These are phyloP conservation scores for Didymellaceae sp. DNA, from an alignment of 2,329 filamentous ascomycete species.

Conservation along the genomic window DNA sequence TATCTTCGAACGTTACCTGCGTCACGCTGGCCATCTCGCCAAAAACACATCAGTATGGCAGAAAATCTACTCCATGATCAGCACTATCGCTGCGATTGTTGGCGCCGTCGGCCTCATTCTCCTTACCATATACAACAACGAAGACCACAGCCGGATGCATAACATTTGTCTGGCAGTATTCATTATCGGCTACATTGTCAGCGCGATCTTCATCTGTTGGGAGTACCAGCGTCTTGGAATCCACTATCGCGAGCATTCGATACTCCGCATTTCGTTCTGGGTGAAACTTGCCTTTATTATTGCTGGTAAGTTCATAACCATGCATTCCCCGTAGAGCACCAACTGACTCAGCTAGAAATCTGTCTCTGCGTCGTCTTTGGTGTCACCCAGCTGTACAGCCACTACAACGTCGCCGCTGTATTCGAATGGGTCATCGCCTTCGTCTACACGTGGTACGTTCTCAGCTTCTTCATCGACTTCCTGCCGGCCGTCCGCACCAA, in stretches of 20 bases:
- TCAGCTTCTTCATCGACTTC: constrained; percentile 87
- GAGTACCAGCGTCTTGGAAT: constrained; percentile 88
- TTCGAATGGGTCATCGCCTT: constrained; percentile 82
- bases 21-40: constrained; percentile 79
- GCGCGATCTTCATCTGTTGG: constrained; percentile 85
- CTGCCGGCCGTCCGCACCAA: constrained; percentile 75
- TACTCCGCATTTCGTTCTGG: constrained; percentile 82
- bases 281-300: constrained; percentile 86
- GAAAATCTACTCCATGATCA: constrained; percentile 66
- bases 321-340: neutral
- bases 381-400: constrained; percentile 56
- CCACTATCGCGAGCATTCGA: constrained; percentile 75
- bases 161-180: constrained; percentile 81
- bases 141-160: constrained; percentile 71
- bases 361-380: constrained; percentile 76
- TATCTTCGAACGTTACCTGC: constrained; percentile 80
- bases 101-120: constrained; percentile 83
- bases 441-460: constrained; percentile 85
- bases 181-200: constrained; percentile 82
- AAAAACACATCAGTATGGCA: constrained; percentile 72
- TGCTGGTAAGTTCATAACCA: constrained; percentile 45
- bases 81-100: constrained; percentile 71
- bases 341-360: constrained; percentile 61
- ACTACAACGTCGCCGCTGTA: constrained; percentile 73
- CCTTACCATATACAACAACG: constrained; percentile 84